These are phyloP conservation scores for Rhytidhysteron rufulum DNA, from an alignment of 2,329 filamentous ascomycete species.

Conservation along the genomic window DNA sequence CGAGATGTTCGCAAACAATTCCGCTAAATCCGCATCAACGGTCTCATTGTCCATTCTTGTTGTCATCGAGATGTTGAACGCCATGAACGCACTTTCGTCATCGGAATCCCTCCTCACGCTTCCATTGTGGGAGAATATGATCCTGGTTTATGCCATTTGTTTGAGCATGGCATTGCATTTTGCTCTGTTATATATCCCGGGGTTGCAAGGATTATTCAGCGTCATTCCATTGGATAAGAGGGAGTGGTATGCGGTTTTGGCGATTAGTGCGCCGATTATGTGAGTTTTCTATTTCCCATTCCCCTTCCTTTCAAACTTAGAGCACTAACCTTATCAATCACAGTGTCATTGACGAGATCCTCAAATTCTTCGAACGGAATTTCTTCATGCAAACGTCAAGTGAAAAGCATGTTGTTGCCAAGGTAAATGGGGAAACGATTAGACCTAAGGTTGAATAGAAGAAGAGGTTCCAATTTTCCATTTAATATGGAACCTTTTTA, in stretches of 20 bases:
- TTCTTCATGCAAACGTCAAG: slow-evolving; percentile 22
- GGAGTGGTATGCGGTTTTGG: slow-evolving; percentile 90
- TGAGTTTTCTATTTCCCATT: slow-evolving; percentile 53
- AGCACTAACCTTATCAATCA: background rate
- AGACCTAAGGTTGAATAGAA: slow-evolving; percentile 26
- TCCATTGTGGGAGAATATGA: slow-evolving; percentile 97
- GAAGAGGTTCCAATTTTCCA: too few relatives aligned
- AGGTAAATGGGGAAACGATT: slow-evolving; percentile 5
- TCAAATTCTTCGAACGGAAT: slow-evolving; percentile 69
- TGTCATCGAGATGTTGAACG: slow-evolving; percentile 99
- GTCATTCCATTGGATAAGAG: slow-evolving; percentile 80
- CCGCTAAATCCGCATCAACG: slow-evolving; percentile 86
- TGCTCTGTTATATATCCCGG: slow-evolving; percentile 83
- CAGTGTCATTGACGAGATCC: slow-evolving; percentile 75
- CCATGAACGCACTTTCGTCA: slow-evolving; percentile 94
- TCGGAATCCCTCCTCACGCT: slow-evolving; percentile 91
- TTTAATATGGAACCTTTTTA: too few relatives aligned
- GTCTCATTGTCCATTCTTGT: slow-evolving; percentile 88
- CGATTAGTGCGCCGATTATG: slow-evolving; percentile 89
- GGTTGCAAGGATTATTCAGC: slow-evolving; percentile 83
- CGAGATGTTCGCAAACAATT: slow-evolving; percentile 81
- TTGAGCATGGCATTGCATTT: slow-evolving; percentile 96
- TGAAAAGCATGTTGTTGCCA: background rate
- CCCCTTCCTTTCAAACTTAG: too few relatives aligned
- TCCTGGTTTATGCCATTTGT: slow-evolving; percentile 90